Evolutionary conservation across 306 rosid genomes (phyloP).

Genomic region (Carpinus fangiana): DNA sequence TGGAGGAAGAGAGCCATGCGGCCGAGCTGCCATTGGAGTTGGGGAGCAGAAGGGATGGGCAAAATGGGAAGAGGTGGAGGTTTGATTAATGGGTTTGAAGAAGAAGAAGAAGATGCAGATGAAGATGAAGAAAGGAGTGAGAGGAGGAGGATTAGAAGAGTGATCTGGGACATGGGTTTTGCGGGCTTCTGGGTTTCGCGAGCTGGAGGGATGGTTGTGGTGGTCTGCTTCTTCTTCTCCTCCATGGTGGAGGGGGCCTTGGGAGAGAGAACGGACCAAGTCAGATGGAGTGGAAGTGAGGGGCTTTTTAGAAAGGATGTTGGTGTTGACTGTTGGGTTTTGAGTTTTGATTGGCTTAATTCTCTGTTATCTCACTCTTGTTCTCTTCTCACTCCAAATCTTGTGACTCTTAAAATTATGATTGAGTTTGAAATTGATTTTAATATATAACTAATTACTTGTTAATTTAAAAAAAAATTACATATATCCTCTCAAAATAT

Average conservation of each 20-base stretch:
- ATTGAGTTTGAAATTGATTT: too few relatives aligned
- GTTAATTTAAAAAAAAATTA: too few relatives aligned
- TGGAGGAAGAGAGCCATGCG: conserved; percentile 83
- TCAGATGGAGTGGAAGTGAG: too few relatives aligned
- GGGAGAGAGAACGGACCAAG: not conserved
- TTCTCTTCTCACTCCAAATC: too few relatives aligned
- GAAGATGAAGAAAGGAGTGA: conserved; percentile 4
- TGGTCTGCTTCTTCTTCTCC: not conserved
- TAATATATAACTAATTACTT: too few relatives aligned
- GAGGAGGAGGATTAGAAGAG: conserved; percentile 33
- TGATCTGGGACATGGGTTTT: conserved; percentile 27
- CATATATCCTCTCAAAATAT: too few relatives aligned
- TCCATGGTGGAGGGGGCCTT: not conserved
- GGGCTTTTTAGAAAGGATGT: too few relatives aligned
- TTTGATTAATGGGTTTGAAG: conserved; percentile 1
- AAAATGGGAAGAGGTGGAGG: conserved; percentile 85
- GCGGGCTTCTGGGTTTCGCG: conserved; percentile 20
- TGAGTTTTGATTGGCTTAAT: too few relatives aligned
- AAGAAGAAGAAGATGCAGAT: conserved; percentile 29
- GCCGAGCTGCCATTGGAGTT: conserved; percentile 81
- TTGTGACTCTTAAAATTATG: too few relatives aligned
- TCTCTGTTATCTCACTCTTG: too few relatives aligned
- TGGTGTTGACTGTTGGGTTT: too few relatives aligned
- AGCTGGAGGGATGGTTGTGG: too few relatives aligned
- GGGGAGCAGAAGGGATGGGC: conserved; percentile 72